Conservation (phyloP, 2,329 filamentous ascomycete genomes). For the Colletotrichum theobromicola region DNA sequence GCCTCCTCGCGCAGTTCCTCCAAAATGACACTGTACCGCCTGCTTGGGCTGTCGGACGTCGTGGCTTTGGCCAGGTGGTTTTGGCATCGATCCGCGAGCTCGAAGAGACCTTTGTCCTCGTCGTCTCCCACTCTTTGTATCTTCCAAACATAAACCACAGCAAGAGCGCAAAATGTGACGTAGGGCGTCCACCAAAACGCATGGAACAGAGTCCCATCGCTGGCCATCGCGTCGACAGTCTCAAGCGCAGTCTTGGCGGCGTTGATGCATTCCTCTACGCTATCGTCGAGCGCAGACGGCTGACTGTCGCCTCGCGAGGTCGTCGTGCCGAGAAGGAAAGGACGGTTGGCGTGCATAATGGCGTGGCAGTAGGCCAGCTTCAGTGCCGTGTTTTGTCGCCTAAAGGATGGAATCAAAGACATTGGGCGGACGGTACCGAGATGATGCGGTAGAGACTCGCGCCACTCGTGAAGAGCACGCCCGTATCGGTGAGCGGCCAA, state of each 20-base stretch:
- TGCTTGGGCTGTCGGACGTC: slow-evolving; percentile 45
- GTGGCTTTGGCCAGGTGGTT: slow-evolving; percentile 44
- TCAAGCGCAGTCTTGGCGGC: slow-evolving; percentile 52
- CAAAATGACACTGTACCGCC: slow-evolving; percentile 57
- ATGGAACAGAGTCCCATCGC: slow-evolving; percentile 34
- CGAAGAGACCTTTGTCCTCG: slow-evolving; percentile 20
- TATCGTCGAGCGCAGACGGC: slow-evolving; percentile 40
- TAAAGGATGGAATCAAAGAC: slow-evolving; percentile 49
- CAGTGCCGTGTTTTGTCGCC: slow-evolving; percentile 56
- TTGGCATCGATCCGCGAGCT: slow-evolving; percentile 46
- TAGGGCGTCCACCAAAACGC: slow-evolving; percentile 60
- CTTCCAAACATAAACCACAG: slow-evolving; percentile 58
- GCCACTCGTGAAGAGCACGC: slow-evolving; percentile 43
- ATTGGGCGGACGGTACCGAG: slow-evolving; percentile 48
- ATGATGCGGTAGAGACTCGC: slow-evolving; percentile 43
- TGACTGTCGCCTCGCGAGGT: slow-evolving; percentile 40
- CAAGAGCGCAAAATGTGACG: slow-evolving; percentile 58
- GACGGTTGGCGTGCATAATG: slow-evolving; percentile 59
- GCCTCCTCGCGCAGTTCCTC: slow-evolving; percentile 53
- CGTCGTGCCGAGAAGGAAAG: slow-evolving; percentile 50
- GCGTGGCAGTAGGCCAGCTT: slow-evolving; percentile 61
- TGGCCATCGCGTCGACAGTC: slow-evolving; percentile 45
- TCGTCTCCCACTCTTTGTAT: slow-evolving; percentile 27
- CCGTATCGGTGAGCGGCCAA: slow-evolving; percentile 41
- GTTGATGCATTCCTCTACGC: slow-evolving; percentile 48